Evolutionary conservation across 129 eudicot genomes (phyloP), one percentile per base, ranked within the genome.

Genomic region (Flaveria robusta): DNA sequence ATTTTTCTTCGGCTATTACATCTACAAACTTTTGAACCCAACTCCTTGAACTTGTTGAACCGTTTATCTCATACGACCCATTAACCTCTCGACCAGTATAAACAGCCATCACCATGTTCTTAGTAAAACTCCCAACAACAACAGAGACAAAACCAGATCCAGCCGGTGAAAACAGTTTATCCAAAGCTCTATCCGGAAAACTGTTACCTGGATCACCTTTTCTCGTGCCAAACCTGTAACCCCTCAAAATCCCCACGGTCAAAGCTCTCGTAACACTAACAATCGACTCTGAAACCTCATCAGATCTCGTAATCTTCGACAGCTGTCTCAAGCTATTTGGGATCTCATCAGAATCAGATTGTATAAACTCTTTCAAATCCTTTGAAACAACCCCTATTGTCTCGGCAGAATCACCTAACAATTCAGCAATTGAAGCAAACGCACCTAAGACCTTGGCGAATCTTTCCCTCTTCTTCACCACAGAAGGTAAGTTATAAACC

Each of bases 61-160:
- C 78, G 63, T 75, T 72, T 49, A 26, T 18, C 37, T 62, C 60
- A 52, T 29, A 18, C 1, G 63, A 73, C n/a, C 9, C 75, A 45
- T n/a, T 71, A 41, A 55, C 71, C 46, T 74, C 75, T 19, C 50
- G 45, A 15, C 70, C 83, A 8, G 45, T 10, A 78, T 58, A 41
- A 50, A 83, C 23, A 5, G 86, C 97, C 82, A 86, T 29, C 10
- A 91, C 96, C 84, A 91, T 42, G 70, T 91, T 89, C 79, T 79
- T 89, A 0, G 97, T 86, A 15, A 95, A 89, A 59, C 94, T 95
- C 72, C 99, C 99, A 70, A 86, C 87, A 74, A 91, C 91, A 23
- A 86, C 87, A 52, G 99, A 91, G 2, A 88, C 96, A 72, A 95
- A 95, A 81, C 92, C 96, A 10, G 93, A 77, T 29, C 97, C 97